Evolutionary conservation across 1,284 basidiomycete species (phyloP).

Genomic region (Psilocybe mexicana): DNA sequence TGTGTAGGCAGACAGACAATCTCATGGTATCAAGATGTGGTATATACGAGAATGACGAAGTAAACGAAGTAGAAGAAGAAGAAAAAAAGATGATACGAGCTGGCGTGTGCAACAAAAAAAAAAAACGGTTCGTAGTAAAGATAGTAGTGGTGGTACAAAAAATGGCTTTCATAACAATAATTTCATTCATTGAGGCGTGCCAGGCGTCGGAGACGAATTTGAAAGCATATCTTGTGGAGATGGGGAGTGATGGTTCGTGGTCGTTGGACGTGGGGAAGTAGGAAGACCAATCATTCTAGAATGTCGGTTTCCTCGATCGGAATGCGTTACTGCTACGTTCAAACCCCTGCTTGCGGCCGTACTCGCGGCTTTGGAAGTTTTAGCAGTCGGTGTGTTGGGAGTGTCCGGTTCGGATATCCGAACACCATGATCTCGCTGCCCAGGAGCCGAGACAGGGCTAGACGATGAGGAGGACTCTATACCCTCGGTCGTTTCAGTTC

Average conservation of each 20-base stretch:
- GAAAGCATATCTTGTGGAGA: conserved; percentile 27
- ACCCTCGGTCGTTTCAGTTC: conserved; percentile 65
- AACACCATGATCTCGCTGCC: conserved; percentile 25
- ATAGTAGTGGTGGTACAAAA: neutral
- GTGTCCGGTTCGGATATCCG: conserved; percentile 37
- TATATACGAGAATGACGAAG: conserved; percentile 31
- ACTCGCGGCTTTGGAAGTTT: conserved; percentile 53
- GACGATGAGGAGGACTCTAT: conserved; percentile 52
- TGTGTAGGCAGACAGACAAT: neutral
- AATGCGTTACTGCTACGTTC: conserved; percentile 52
- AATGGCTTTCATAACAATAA: conserved; percentile 3
- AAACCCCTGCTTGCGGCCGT: conserved; percentile 71
- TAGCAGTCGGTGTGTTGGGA: conserved; percentile 36
- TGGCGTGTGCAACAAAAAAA: neutral
- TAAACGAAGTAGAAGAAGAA: neutral
- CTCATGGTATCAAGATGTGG: conserved; percentile 38
- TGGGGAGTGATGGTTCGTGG: conserved; percentile 34
- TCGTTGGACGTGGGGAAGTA: conserved; percentile 53
- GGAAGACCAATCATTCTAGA: conserved; percentile 66
- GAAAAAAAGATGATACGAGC: neutral
- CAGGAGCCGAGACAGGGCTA: conserved; percentile 35
- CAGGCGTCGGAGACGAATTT: conserved; percentile 12
- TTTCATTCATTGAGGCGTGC: conserved; percentile 15
- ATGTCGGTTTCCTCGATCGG: conserved; percentile 58
- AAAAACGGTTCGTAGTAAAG: neutral